A percentile compares a stretch with the other conserved stretches of the same genome.
Evolutionary conservation across 352 stramenopile genomes (phyloP).

Genomic region (Phytophthora litchii): DNA sequence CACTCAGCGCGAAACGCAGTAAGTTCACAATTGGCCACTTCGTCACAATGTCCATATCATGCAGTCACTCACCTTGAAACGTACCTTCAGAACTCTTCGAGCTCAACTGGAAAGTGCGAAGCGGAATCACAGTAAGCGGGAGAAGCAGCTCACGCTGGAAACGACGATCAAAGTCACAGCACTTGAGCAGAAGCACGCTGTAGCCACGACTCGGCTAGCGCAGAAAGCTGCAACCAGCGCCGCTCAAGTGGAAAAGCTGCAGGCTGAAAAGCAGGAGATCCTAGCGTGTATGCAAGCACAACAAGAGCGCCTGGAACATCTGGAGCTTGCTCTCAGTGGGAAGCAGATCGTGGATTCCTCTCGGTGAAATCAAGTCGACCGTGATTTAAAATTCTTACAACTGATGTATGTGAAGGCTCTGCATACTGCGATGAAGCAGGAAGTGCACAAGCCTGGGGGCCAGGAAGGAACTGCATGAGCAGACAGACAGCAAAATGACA

Average conservation of each 20-base stretch:
- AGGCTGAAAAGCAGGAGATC: slow-evolving; percentile 58
- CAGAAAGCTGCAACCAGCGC: slow-evolving; percentile 38
- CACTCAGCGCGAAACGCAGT: slow-evolving; percentile 51
- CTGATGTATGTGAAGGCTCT: slow-evolving; percentile 23
- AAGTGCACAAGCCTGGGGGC: slow-evolving; percentile 20
- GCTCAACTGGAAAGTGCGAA: slow-evolving; percentile 49
- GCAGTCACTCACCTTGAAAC: slow-evolving; percentile 20
- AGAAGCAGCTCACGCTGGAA: slow-evolving; percentile 60
- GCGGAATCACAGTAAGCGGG: slow-evolving; percentile 38
- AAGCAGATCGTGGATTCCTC: slow-evolving; percentile 46
- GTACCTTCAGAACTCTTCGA: slow-evolving; percentile 42
- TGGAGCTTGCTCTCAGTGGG: slow-evolving; percentile 56
- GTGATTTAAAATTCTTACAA: slow-evolving; percentile 26
- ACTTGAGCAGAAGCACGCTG: slow-evolving; percentile 55
- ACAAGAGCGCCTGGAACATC: slow-evolving; percentile 52
- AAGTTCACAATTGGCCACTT: slow-evolving; percentile 7
- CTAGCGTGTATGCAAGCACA: slow-evolving; percentile 38
- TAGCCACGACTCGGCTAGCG: slow-evolving; percentile 47
- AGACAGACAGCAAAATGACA: slow-evolving; percentile 33
- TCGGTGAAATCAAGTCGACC: slow-evolving; percentile 39
- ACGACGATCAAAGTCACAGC: slow-evolving; percentile 46
- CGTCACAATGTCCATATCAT: background rate
- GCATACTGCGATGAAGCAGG: slow-evolving; percentile 37
- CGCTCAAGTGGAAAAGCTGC: slow-evolving; percentile 46
- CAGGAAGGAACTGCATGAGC: slow-evolving; percentile 24